Conservation (phyloP, 2,329 filamentous ascomycete species). For the Ascochyta clinopodiicola region DNA sequence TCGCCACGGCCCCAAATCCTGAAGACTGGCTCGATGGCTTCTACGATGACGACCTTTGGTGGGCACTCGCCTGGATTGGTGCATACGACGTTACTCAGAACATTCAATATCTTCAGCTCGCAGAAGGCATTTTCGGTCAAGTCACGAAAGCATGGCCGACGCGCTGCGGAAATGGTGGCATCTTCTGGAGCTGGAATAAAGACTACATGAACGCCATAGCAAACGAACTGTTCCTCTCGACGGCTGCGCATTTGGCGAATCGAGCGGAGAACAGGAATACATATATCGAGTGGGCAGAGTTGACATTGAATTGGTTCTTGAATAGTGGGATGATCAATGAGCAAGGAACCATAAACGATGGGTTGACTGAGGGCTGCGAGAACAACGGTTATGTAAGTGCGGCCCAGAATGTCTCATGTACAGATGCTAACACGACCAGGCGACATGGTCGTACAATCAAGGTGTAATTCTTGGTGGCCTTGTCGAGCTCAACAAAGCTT, state of each 20-base stretch:
- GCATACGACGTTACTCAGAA: slow-evolving; percentile 61
- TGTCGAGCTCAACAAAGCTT: slow-evolving; percentile 58
- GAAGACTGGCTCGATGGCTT: slow-evolving; percentile 51
- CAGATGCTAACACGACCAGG: slow-evolving; percentile 20
- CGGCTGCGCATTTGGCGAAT: slow-evolving; percentile 63
- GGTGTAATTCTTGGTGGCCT: slow-evolving; percentile 67
- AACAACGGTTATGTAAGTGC: slow-evolving; percentile 55
- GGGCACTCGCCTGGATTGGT: slow-evolving; percentile 61
- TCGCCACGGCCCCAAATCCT: slow-evolving; percentile 22
- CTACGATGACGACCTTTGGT: slow-evolving; percentile 61
- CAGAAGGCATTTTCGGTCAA: slow-evolving; percentile 57
- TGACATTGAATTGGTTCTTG: slow-evolving; percentile 60
- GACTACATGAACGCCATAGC: slow-evolving; percentile 61
- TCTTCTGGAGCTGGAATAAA: slow-evolving; percentile 57
- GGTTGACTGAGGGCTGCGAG: slow-evolving; percentile 58
- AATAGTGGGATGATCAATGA: slow-evolving; percentile 56
- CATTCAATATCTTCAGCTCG: slow-evolving; percentile 54
- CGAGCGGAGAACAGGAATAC: slow-evolving; percentile 49
- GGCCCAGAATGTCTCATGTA: background rate
- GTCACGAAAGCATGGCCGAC: slow-evolving; percentile 49
- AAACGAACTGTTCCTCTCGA: slow-evolving; percentile 63
- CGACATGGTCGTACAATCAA: slow-evolving; percentile 64
- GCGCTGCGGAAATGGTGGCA: slow-evolving; percentile 55
- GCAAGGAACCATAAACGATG: slow-evolving; percentile 61
- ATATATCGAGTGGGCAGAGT: slow-evolving; percentile 56